These are phyloP conservation scores for Rubroshorea leprosula DNA, from an alignment of 345 rosid species.

Conservation along the genomic window DNA sequence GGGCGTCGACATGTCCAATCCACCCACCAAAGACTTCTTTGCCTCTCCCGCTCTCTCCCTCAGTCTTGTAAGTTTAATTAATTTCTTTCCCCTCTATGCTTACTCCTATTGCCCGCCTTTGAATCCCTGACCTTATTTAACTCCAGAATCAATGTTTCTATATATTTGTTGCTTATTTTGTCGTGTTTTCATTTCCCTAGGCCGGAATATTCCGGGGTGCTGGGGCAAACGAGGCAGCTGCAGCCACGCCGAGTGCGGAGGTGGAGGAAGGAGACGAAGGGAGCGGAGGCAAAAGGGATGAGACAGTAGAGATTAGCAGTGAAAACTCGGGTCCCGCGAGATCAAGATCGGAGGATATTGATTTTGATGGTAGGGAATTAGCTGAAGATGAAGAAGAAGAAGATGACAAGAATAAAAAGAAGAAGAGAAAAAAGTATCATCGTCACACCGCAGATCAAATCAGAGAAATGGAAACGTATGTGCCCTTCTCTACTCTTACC, in stretches of 20 bases:
- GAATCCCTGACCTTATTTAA: too few relatives aligned
- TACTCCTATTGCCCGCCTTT: too few relatives aligned
- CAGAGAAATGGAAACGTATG: slow-evolving; percentile 94
- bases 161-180: too few relatives aligned
- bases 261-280: slow-evolving; percentile 76
- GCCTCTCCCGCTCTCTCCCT: slow-evolving; percentile 98
- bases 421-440: slow-evolving; percentile 93
- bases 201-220: slow-evolving; percentile 94
- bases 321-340: slow-evolving; percentile 87
- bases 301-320: slow-evolving; percentile 84
- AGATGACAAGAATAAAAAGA: slow-evolving; percentile 57
- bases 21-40: slow-evolving; percentile 86
- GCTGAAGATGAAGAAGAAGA: slow-evolving; percentile 47
- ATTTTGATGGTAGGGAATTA: slow-evolving; percentile 39
- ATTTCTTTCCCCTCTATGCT: background rate
- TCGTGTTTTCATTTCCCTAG: too few relatives aligned
- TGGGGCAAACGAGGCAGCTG: slow-evolving; percentile 21
- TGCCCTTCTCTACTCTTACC: slow-evolving; percentile 4
- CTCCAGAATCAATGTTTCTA: too few relatives aligned
- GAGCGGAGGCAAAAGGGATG: slow-evolving; percentile 49
- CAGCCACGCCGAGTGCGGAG: slow-evolving; percentile 23
- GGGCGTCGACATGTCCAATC: slow-evolving; percentile 91
- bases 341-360: slow-evolving; percentile 83
- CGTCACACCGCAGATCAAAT: slow-evolving; percentile 96
- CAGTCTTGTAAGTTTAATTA: slow-evolving; percentile 69